A percentile compares a stretch with the other conserved stretches of the same genome.
Evolutionary conservation across 1,139 yeast species (phyloP).

Genomic region (Magnusiomyces suaveolens): DNA sequence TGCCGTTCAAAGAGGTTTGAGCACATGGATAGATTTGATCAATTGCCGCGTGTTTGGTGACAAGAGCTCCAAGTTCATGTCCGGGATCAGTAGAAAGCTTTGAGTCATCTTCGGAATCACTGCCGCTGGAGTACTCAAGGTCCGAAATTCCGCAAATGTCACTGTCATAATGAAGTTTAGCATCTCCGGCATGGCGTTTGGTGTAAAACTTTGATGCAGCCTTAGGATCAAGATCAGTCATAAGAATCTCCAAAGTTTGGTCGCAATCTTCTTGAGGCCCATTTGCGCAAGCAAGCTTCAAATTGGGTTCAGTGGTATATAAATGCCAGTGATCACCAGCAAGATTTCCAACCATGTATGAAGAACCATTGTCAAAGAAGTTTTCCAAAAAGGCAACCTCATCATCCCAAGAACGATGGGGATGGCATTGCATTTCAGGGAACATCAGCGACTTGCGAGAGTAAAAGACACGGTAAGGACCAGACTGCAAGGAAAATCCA

Average conservation of each 20-base stretch:
- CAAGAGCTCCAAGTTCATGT: conserved; percentile 60
- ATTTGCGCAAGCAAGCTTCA: conserved; percentile 6
- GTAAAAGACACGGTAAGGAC: conserved; percentile 65
- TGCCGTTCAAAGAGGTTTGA: too few species aligned
- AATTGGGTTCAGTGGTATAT: conserved; percentile 45
- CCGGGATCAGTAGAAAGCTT: conserved; percentile 48
- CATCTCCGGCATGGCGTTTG: conserved; percentile 40
- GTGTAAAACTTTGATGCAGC: conserved; percentile 55
- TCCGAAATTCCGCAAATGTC: conserved; percentile 21
- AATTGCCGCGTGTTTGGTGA: conserved; percentile 53
- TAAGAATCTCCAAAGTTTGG: conserved; percentile 79
- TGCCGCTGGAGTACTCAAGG: conserved; percentile 5
- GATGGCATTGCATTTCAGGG: conserved; percentile 71
- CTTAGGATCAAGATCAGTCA: conserved; percentile 68
- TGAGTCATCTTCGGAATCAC: not conserved
- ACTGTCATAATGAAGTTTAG: conserved; percentile 27
- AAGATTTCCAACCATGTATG: conserved; percentile 73
- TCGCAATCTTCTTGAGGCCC: conserved; percentile 34
- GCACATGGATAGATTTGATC: conserved; percentile 59
- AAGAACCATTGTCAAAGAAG: conserved; percentile 51
- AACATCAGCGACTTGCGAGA: conserved; percentile 90
- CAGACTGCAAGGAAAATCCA: conserved; percentile 24
- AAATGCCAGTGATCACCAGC: conserved; percentile 87
- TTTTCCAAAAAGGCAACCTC: conserved; percentile 65
- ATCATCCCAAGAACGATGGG: conserved; percentile 77